phyloP scores from a whole-genome alignment of 768 basidiomycete species.

The Xanthoconium stramineum region DNA sequence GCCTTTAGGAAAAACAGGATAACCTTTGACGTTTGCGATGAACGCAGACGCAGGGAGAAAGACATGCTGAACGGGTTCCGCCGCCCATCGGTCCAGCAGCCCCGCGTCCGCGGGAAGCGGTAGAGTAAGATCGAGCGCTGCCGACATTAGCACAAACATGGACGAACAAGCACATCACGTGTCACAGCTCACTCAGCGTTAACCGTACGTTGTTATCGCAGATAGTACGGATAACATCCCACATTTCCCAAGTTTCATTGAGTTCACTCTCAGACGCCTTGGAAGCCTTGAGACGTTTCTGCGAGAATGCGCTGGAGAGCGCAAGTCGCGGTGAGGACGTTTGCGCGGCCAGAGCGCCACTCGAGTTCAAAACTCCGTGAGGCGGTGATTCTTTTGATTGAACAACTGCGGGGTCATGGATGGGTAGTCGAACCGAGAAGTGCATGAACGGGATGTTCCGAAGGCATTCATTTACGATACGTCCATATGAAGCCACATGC shows the following conservation, averaged over 20 bases:
- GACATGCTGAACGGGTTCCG: constrained; percentile 88
- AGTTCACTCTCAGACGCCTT: constrained; percentile 53
- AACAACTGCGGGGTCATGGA: constrained; percentile 70
- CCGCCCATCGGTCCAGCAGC: constrained; percentile 83
- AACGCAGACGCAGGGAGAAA: constrained; percentile 89
- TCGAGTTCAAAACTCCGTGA: constrained; percentile 28
- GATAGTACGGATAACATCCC: constrained; percentile 89
- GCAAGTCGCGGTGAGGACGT: constrained; percentile 17
- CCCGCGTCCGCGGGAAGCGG: constrained; percentile 78
- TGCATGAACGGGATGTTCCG: constrained; percentile 67
- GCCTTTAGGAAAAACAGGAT: constrained; percentile 92
- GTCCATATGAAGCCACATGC: constrained; percentile 89
- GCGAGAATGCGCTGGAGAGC: constrained; percentile 21
- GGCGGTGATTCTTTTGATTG: constrained; percentile 35
- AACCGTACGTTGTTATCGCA: constrained; percentile 81
- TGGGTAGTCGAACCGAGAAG: constrained; percentile 79
- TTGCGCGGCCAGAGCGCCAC: constrained; percentile 23
- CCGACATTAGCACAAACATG: constrained; percentile 10
- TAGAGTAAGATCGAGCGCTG: constrained; percentile 89
- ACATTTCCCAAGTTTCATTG: constrained; percentile 94
- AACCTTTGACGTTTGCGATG: constrained; percentile 94
- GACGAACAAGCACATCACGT: constrained; percentile 1
- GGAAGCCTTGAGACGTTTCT: constrained; percentile 26
- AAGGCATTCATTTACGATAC: constrained; percentile 79
- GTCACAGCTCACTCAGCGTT: constrained; percentile 68